Evolutionary conservation across 768 basidiomycete species (phyloP).

Genomic region (Astraeus odoratus): DNA sequence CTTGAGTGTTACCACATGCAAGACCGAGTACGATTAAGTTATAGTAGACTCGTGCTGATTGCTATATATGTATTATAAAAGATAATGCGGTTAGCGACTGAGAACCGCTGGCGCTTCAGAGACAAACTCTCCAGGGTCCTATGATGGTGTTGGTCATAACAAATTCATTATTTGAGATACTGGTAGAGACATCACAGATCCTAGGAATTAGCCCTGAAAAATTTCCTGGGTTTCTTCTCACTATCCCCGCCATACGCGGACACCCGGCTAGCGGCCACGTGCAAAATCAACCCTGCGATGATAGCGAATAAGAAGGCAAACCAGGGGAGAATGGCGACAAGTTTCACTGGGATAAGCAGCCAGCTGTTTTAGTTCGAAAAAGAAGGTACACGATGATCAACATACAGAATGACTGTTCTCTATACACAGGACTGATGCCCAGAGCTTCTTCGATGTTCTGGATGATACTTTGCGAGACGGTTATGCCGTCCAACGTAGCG

Average conservation of each 20-base stretch:
- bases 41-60: no score
- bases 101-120: no score
- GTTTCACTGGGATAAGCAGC: constrained; percentile 32
- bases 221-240: neutral
- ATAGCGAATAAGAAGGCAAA: constrained; percentile 36
- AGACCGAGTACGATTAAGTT: no score
- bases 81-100: no score
- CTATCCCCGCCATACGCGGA: neutral
- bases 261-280: constrained; percentile 21
- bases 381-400: constrained; percentile 2
- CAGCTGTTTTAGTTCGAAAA: neutral
- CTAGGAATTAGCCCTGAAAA: neutral
- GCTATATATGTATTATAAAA: no score
- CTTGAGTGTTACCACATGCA: no score
- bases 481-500: constrained; percentile 32
- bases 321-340: constrained; percentile 49
- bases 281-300: constrained; percentile 30
- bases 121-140: no score
- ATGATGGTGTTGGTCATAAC: no score
- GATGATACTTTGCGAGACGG: constrained; percentile 32
- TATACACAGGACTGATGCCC: constrained; percentile 38
- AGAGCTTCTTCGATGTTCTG: constrained; percentile 29
- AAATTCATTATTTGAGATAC: no score
- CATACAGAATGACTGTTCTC: constrained; percentile 42
- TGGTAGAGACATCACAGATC: no score